Evolutionary conservation across 805 yeast species (phyloP), one percentile per base, ranked within the genome.

Genomic region (Schwanniomyces vanrijiae): DNA sequence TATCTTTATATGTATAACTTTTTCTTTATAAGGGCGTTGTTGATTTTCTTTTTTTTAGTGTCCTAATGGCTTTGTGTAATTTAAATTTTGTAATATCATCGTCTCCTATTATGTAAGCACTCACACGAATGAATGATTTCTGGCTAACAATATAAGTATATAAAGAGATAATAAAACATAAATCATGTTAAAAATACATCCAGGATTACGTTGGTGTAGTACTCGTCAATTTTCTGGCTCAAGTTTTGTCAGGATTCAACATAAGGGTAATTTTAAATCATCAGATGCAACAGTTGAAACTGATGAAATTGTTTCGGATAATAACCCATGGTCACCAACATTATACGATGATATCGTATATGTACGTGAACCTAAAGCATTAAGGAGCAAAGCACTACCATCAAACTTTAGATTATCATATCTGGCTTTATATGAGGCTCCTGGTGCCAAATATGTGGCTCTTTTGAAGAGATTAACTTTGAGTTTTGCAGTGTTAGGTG

Each of bases 381-480:
- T 74, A 11, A 63, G 69, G 25, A 58, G 73, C 13, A 74, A 73
- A 11, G 73, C 75, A n/a, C 59, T 86, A 20, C 83, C 83, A 5
- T 59, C 69, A 4, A 73, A 81, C 21, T 77, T 60, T 48, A 65
- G 89, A 44, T 65, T 83, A 5, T 81, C 87, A 2, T 77, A 81
- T 55, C 73, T 72, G 49, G 86, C 91, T 3, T 55, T 87, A 21
- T 87, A 87, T 55, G 78, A 73, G 42, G 81, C 86, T 0, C 89
- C 90, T 0, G 73, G 83, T 2, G 71, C 81, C 6, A 76, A 78
- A 40, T 82, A 83, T 47, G 81, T 85, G 2, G 80, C 87, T 2
- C 73, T 83, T 45, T 69, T 84, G 39, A 86, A 84, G 55, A 63
- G 90, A 51, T 69, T 84, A 46, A 71, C 87, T 2, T 56, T 86